These are phyloP conservation scores for Ceratobasidium sp. DNA, from an alignment of 1,284 basidiomycete species.

Conservation along the genomic window DNA sequence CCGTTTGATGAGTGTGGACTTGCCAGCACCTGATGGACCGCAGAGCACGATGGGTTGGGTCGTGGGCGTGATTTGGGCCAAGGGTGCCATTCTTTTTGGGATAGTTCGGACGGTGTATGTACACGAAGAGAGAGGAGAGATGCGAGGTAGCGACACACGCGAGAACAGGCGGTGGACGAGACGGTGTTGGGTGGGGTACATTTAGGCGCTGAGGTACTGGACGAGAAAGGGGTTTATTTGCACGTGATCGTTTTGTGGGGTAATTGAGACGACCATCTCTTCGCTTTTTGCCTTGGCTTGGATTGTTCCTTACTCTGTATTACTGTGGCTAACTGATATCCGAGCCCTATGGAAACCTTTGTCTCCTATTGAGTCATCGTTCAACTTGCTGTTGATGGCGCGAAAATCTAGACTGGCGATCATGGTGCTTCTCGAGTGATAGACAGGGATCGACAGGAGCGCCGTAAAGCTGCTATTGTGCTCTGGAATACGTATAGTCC, in stretches of 20 bases:
- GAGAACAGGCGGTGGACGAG: neutral
- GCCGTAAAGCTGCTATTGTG: too few species aligned
- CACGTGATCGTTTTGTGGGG: neutral
- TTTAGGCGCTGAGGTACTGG: neutral
- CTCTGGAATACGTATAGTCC: too few species aligned
- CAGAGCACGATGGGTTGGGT: conserved; percentile 76
- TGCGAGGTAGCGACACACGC: neutral
- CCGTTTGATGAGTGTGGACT: conserved; percentile 89
- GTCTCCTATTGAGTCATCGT: too few species aligned
- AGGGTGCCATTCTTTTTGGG: conserved; percentile 23
- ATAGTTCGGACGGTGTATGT: neutral
- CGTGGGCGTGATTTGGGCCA: neutral
- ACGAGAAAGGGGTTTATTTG: neutral
- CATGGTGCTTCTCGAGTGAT: too few species aligned
- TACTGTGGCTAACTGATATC: too few species aligned
- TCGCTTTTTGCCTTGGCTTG: neutral
- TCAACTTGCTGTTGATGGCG: too few species aligned
- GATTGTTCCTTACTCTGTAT: too few species aligned
- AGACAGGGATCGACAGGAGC: too few species aligned
- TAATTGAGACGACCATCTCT: neutral
- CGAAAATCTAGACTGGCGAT: too few species aligned
- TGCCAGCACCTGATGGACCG: conserved; percentile 92
- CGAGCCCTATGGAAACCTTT: neutral
- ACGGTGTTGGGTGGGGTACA: neutral
- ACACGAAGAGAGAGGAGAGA: neutral